Evolutionary conservation across 768 basidiomycete species (phyloP).

Genomic region (Lenzites betulinus): DNA sequence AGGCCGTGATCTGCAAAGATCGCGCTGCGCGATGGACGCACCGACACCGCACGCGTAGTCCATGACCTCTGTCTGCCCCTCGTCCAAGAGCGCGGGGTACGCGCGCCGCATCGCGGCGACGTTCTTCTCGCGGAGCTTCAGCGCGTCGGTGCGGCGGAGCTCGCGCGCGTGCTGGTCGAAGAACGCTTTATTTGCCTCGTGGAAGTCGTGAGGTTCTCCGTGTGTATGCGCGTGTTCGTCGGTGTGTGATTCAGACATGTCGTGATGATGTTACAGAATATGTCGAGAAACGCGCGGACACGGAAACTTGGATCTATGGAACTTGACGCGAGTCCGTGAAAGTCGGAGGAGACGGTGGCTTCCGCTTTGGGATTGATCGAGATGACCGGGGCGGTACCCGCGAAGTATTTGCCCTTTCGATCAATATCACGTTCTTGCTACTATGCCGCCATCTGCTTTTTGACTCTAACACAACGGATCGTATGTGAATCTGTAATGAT

Average conservation of each 20-base stretch:
- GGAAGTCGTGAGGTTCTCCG: not conserved
- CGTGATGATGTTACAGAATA: not conserved
- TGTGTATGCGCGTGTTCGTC: not conserved
- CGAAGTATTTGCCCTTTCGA: not conserved
- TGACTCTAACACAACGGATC: too few relatives aligned
- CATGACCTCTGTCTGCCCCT: constrained; percentile 58
- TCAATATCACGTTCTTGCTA: too few relatives aligned
- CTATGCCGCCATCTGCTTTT: too few relatives aligned
- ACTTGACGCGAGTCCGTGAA: not conserved
- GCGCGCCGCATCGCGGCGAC: constrained; percentile 34
- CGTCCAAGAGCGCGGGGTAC: constrained; percentile 45
- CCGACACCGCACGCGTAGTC: constrained; percentile 80
- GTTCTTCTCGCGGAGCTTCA: constrained; percentile 27
- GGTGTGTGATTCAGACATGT: not conserved
- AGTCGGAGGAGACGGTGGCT: not conserved
- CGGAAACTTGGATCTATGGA: too few relatives aligned
- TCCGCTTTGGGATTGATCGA: constrained; percentile 1
- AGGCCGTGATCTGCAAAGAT: not conserved
- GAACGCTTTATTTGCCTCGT: not conserved
- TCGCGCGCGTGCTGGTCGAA: constrained; percentile 6
- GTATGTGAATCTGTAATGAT: too few relatives aligned
- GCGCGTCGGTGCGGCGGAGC: not conserved
- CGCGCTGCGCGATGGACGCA: constrained; percentile 26
- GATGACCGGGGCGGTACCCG: not conserved
- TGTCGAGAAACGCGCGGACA: too few relatives aligned